Evolutionary conservation across 345 rosid species (phyloP), one percentile per base, ranked within the genome.

Genomic region (Acer saccharum): DNA sequence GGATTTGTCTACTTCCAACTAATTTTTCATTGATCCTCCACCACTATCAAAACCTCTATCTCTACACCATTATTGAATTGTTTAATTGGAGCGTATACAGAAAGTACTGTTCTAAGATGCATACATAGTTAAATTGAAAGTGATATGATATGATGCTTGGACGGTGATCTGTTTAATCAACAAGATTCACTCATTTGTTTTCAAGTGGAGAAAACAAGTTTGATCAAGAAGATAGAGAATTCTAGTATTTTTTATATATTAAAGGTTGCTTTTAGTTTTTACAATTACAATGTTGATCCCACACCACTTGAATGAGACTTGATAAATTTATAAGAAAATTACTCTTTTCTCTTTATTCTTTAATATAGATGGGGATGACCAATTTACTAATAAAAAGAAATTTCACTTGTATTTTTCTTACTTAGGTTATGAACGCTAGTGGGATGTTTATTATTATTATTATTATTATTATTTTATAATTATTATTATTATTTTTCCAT

Each of bases 101-200:
- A n/a, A n/a, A 65, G 27, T 18, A 25, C 29, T 29, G 20, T 65
- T 65, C n/a, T 29, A 12, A 50, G 29, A 6, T 50, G 44, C 63
- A 50, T 46, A 20, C 13, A 74, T n/a, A 20, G 27, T n/a, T 60
- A 13, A 50, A 17, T 58, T 7, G 62, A 27, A 39, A 27, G 25
- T 54, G 71, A 66, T 20, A 18, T 52, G 71, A 75, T 32, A 10
- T 43, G 46, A 43, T 43, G 64, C 25, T 52, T 65, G 72, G 78
- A 32, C 78, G 71, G 71, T 14, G 27, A 35, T 4, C 39, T 35
- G 39, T 35, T 35, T 35, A 35, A 35, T 35, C 39, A 35, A 35
- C 39, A 35, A 57, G 62, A 57, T 57, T 57, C 62, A 57, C 62
- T 57, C 6, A 17, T 57, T 57, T 57, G 64, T 60, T 60, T 60